phyloP scores from a whole-genome alignment of 306 rosid genomes.

The Dryas alaskensis region DNA sequence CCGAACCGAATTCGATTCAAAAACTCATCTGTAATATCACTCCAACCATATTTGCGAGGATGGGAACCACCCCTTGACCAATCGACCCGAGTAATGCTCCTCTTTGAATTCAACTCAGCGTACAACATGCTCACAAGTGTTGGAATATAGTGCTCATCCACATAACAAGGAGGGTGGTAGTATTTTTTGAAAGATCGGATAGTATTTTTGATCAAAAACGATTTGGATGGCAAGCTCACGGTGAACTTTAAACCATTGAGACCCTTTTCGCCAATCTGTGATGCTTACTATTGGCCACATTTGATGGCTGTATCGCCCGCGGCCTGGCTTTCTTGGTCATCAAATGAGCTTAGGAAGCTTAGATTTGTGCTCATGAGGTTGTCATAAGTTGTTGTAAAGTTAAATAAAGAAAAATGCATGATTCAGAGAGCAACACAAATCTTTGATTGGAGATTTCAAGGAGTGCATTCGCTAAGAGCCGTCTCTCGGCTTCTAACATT shows the following conservation, averaged over 20 bases:
- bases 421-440: conserved; percentile 57
- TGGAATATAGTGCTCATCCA: conserved; percentile 64
- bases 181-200: conserved; percentile 28
- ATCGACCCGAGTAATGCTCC: conserved; percentile 58
- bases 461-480: conserved; percentile 59
- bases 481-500: conserved; percentile 61
- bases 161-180: conserved; percentile 46
- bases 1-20: conserved; percentile 46
- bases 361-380: conserved; percentile 40
- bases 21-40: conserved; percentile 37
- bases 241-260: conserved; percentile 66
- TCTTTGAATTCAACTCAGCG: conserved; percentile 31
- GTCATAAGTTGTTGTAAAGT: conserved; percentile 43
- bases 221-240: conserved; percentile 46
- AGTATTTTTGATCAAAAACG: conserved; percentile 44
- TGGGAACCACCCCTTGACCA: conserved; percentile 62
- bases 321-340: conserved; percentile 38
- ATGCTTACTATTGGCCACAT: conserved; percentile 49
- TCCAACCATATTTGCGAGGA: conserved; percentile 37
- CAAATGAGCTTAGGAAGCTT: conserved; percentile 40
- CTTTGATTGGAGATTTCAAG: conserved; percentile 52
- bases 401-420: conserved; percentile 61
- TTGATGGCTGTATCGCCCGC: conserved; percentile 47
- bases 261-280: conserved; percentile 61
- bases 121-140: conserved; percentile 40